These are phyloP conservation scores for Diutina sp. DNA, from an alignment of 1,139 yeast genomes.

Conservation along the genomic window DNA sequence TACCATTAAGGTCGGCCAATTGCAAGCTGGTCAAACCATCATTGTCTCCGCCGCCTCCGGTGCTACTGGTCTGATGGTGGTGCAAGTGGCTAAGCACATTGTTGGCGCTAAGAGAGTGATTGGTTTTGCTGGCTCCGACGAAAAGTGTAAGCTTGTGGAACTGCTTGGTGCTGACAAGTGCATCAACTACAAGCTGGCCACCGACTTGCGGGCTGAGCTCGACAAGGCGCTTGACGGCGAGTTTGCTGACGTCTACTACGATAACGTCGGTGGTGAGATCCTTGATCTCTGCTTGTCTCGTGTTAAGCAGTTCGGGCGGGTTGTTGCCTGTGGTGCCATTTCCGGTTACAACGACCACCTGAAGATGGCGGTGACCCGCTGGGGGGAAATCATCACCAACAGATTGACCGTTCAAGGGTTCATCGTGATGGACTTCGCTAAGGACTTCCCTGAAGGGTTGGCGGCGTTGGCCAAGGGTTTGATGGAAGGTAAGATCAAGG, in stretches of 20 bases:
- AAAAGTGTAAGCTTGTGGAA: slow-evolving; percentile 42
- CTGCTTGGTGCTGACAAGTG: slow-evolving; percentile 41
- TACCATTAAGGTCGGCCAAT: slow-evolving; percentile 28
- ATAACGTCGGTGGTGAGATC: slow-evolving; percentile 54
- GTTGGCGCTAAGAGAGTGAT: slow-evolving; percentile 43
- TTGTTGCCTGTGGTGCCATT: slow-evolving; percentile 53
- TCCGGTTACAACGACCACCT: slow-evolving; percentile 39
- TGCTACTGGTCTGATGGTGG: slow-evolving; percentile 53
- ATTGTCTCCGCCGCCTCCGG: slow-evolving; percentile 60
- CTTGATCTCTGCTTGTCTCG: slow-evolving; percentile 33
- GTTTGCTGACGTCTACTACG: slow-evolving; percentile 36
- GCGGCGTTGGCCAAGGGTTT: slow-evolving; percentile 19
- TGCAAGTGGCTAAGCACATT: slow-evolving; percentile 44
- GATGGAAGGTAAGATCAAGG: slow-evolving; percentile 27
- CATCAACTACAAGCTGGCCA: slow-evolving; percentile 40
- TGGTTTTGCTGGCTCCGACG: slow-evolving; percentile 53
- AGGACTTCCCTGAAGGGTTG: slow-evolving; percentile 22
- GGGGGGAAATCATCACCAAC: slow-evolving; percentile 31
- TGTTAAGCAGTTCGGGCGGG: slow-evolving; percentile 27
- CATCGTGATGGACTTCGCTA: slow-evolving; percentile 24
- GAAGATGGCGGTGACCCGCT: slow-evolving; percentile 20
- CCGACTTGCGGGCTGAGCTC: slow-evolving; percentile 29
- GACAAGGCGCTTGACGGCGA: slow-evolving; percentile 25
- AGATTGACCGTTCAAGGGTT: slow-evolving; percentile 38
- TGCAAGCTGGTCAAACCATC: slow-evolving; percentile 23